Conservation (phyloP, 2,329 filamentous ascomycete species). For the Aspergillus pseudonomiae region DNA sequence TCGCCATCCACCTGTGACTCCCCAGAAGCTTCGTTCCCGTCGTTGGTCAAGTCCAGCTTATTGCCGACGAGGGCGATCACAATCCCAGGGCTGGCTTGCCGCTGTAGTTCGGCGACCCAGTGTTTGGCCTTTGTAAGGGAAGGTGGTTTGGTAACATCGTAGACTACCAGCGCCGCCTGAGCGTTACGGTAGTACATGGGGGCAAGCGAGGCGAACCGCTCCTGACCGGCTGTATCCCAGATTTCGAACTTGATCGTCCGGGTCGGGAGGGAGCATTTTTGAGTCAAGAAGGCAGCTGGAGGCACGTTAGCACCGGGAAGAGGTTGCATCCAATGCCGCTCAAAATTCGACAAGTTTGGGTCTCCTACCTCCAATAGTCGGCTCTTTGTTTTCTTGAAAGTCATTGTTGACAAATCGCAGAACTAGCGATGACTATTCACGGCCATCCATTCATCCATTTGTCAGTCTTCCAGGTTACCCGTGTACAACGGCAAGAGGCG, state of each 20-base stretch:
- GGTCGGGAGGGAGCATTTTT: constrained; percentile 95
- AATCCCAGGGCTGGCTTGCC: constrained; percentile 93
- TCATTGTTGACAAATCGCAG: constrained; percentile 99
- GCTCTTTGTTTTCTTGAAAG: constrained; percentile 99
- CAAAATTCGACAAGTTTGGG: constrained; percentile 3
- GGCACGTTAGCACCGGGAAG: constrained; percentile 16
- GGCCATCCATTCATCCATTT: constrained; percentile 13
- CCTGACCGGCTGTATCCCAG: constrained; percentile 97
- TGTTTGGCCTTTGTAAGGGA: constrained; percentile 96
- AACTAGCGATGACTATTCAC: constrained; percentile 82
- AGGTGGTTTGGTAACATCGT: constrained; percentile 95
- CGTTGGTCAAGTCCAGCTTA: constrained; percentile 83
- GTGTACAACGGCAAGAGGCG: constrained; percentile 14
- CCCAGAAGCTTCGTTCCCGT: constrained; percentile 51
- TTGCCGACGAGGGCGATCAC: constrained; percentile 97
- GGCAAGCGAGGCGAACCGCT: constrained; percentile 92
- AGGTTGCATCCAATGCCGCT: not conserved
- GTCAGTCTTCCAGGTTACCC: constrained; percentile 25
- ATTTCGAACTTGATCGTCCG: constrained; percentile 82
- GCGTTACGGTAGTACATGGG: constrained; percentile 99
- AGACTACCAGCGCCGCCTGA: constrained; percentile 95
- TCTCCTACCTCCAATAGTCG: constrained; percentile 86
- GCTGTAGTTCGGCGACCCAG: constrained; percentile 96
- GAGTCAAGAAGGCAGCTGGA: constrained; percentile 91
- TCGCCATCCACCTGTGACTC: constrained; percentile 39